Evolutionary conservation across 306 rosid genomes (phyloP), one percentile per base, ranked within the genome.

Genomic region (Vigna hirtella): DNA sequence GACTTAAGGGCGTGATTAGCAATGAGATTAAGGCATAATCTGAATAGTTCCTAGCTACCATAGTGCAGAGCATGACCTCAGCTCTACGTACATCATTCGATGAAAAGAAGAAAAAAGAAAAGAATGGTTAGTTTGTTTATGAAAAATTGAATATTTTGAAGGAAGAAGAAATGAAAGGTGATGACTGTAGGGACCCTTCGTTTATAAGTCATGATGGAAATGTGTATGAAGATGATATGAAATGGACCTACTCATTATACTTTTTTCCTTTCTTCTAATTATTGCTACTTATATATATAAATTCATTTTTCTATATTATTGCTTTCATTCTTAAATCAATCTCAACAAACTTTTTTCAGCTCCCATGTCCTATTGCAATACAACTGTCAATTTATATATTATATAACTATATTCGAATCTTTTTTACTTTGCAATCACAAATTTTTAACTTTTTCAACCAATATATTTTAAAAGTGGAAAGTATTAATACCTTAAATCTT

Each of bases 1-100:
- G 50, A 65, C 34, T 32, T 52, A 45, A 77, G 14, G 63, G 4
- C 5, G 17, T 52, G 65, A 52, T 40, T 4, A 58, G 38, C 24
- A 42, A 45, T 20, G 66, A 30, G 57, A 72, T 42, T 51, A 43
- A 32, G 73, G 48, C 74, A 45, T 12, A 45, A 12, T 12, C 5
- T 45, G 3, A 17, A 71, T 56, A 79, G 49, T 72, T 82, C 18
- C 24, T 14, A 76, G 68, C 66, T 47, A 79, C 72, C 48, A 48
- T 69, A 78, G 58, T 70, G 85, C 84, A 77, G 36, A 87, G 87
- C 88, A 74, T 89, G 93, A 91, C 86, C 80, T 84, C 85, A 87
- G 49, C 32, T 77, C 79, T 77, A 77, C 70, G 70, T 64, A 38
- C 89, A 57, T 87, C 87, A 89, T 49, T 26, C 28, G 28, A 26